These are phyloP conservation scores for Anthracocystis setariae DNA, from an alignment of 1,284 basidiomycete genomes.

Conservation along the genomic window DNA sequence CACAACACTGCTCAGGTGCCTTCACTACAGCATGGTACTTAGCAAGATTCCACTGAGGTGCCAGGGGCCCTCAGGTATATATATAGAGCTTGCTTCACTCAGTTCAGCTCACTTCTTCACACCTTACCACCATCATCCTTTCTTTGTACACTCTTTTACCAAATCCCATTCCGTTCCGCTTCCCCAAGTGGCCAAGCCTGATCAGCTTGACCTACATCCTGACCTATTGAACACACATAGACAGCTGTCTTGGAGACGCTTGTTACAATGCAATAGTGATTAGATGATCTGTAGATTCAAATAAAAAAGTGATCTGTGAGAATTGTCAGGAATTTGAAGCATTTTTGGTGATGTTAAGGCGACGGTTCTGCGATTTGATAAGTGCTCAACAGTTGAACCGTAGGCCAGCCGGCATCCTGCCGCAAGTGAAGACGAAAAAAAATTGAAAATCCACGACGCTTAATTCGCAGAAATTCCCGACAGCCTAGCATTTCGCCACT, in stretches of 20 bases:
- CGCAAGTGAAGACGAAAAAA: background rate
- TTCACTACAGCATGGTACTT: too few relatives aligned
- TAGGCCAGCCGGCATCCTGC: too few relatives aligned
- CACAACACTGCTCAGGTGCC: too few relatives aligned
- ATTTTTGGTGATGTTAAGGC: too few relatives aligned
- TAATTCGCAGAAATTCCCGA: background rate
- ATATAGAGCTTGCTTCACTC: constrained; percentile 2
- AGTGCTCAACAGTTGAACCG: too few relatives aligned
- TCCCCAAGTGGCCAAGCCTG: background rate
- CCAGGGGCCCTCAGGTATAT: constrained; percentile 1
- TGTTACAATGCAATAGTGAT: too few relatives aligned
- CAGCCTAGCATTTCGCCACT: background rate
- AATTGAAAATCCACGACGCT: constrained; percentile 8
- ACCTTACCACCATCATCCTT: constrained; percentile 5
- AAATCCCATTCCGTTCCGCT: background rate
- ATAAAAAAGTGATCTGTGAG: too few relatives aligned
- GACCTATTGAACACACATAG: background rate
- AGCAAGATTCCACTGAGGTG: too few relatives aligned
- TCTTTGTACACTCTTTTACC: constrained; percentile 2
- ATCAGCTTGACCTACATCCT: background rate
- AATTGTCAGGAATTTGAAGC: too few relatives aligned
- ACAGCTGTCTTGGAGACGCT: background rate
- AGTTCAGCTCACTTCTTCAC: constrained; percentile 2
- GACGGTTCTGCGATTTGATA: too few relatives aligned
- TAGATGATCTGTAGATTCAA: too few relatives aligned